Evolutionary conservation across 2,329 filamentous ascomycete genomes (phyloP).

Genomic region (Xylaria arbuscula): DNA sequence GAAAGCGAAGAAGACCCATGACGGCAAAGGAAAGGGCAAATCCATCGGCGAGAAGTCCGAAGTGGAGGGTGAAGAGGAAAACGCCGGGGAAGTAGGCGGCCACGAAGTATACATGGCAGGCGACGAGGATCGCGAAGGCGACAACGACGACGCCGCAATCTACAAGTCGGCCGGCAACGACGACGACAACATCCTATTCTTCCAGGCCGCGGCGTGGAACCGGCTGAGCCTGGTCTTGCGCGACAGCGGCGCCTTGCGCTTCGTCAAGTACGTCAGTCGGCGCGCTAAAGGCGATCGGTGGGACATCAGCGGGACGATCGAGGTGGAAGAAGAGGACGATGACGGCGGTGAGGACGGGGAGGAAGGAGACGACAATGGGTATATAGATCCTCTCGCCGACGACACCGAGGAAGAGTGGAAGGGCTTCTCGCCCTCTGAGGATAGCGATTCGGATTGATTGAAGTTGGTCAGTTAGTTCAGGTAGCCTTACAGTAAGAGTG

Average conservation of each 20-base stretch:
- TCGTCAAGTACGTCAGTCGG: conserved; percentile 94
- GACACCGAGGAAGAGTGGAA: conserved; percentile 68
- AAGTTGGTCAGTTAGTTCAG: neutral
- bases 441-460: conserved; percentile 46
- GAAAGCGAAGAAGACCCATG: conserved; percentile 50
- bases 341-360: conserved; percentile 55
- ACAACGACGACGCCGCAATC: conserved; percentile 81
- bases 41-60: conserved; percentile 48
- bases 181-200: conserved; percentile 77
- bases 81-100: conserved; percentile 72
- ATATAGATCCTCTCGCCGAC: conserved; percentile 52
- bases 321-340: conserved; percentile 66
- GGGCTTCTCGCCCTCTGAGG: conserved; percentile 61
- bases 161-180: conserved; percentile 82
- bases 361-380: conserved; percentile 52
- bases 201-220: conserved; percentile 81
- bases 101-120: conserved; percentile 95
- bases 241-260: conserved; percentile 86
- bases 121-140: conserved; percentile 72
- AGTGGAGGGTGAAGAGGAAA: conserved; percentile 49
- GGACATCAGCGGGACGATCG: conserved; percentile 86
- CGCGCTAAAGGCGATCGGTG: conserved; percentile 88
- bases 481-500: neutral
- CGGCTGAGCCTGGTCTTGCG: conserved; percentile 89
- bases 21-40: conserved; percentile 44